Base-by-base conservation (phyloP, 2,329 filamentous ascomycete species). In the Paecilomyces variotii region DNA sequence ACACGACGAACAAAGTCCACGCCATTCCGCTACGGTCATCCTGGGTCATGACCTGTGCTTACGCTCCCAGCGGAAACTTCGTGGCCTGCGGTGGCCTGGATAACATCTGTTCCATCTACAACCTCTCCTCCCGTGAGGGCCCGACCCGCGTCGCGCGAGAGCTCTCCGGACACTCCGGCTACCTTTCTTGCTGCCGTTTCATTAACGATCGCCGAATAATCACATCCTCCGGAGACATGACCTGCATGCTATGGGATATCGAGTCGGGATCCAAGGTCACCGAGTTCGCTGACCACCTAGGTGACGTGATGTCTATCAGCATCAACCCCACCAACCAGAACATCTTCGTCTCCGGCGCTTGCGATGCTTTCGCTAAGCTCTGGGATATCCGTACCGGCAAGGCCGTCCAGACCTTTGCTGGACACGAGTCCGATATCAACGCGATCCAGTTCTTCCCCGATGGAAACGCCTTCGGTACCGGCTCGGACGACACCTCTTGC, bases 21-120 rank as follows among this genome's bases (percentile, higher is more conserved):
- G 94, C 94, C 75, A 97, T 99, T 68, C 94, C 94, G 34, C 83
- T 99, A 60, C 87, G 94, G 64, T 97, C 94, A 12, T 99, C 94
- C 12, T 99, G 94, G 94, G 94, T 99, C 78, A 99, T 99, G 94
- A 99, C 94, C 65, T 99, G 94, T 84, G 94, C 94, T 72, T 99
- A 99, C 76, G 93, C 94, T 61, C 94, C 94, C 11, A 96, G 91
- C 72, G 94, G 94, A 58, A 99, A 99, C 80, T 99, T 93, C 74
- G 94, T 99, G 60, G 94, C 94, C 58, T 99, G 94, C 74, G 94
- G 94, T 84, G 94, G 94, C 81, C 85, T 97, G 64, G 94, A 99
- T 79, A 99, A 99, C 79, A 97, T 99, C 73, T 97, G 94, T 83
- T 97, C 93, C 69, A 97, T 99, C 75, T 99, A 99, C 83, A 99